phyloP scores from a whole-genome alignment of 805 yeast species.

The Clavispora asparagi region DNA sequence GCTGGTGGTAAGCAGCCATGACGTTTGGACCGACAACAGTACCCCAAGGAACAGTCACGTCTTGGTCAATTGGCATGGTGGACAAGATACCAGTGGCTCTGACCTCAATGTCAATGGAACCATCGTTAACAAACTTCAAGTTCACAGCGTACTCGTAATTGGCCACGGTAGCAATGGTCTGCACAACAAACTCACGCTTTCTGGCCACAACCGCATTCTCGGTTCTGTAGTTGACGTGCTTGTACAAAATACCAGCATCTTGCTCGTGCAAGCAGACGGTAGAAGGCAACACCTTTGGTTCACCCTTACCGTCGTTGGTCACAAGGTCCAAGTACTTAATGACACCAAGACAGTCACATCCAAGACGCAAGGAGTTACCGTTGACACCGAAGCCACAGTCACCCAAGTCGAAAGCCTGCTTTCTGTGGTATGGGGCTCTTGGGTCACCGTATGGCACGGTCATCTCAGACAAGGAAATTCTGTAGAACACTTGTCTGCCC shows the following conservation, averaged over 20 bases:
- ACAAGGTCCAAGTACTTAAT: conserved; percentile 67
- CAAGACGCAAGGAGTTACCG: conserved; percentile 63
- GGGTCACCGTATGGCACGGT: conserved; percentile 88
- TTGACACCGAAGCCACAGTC: conserved; percentile 78
- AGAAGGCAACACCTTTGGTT: conserved; percentile 57
- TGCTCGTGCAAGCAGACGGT: conserved; percentile 79
- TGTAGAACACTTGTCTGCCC: conserved; percentile 71
- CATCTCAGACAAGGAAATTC: conserved; percentile 75
- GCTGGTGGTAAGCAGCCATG: conserved; percentile 83
- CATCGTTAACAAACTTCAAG: conserved; percentile 70
- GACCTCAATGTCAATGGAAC: conserved; percentile 70
- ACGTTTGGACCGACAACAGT: conserved; percentile 76
- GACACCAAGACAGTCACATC: conserved; percentile 80
- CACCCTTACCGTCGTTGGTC: conserved; percentile 54
- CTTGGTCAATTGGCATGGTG: conserved; percentile 76
- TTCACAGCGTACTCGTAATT: conserved; percentile 77
- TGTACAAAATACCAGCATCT: conserved; percentile 70
- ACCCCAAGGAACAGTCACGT: conserved; percentile 64
- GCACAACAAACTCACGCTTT: conserved; percentile 73
- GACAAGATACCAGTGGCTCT: conserved; percentile 86
- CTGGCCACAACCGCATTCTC: conserved; percentile 65
- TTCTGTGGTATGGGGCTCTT: conserved; percentile 77
- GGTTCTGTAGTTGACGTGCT: conserved; percentile 78
- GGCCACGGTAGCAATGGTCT: conserved; percentile 79
- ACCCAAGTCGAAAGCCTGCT: conserved; percentile 83